A percentile compares a stretch with the other conserved stretches of the same genome.
Evolutionary conservation across 345 rosid genomes (phyloP).

Genomic region (Salix suchowensis): DNA sequence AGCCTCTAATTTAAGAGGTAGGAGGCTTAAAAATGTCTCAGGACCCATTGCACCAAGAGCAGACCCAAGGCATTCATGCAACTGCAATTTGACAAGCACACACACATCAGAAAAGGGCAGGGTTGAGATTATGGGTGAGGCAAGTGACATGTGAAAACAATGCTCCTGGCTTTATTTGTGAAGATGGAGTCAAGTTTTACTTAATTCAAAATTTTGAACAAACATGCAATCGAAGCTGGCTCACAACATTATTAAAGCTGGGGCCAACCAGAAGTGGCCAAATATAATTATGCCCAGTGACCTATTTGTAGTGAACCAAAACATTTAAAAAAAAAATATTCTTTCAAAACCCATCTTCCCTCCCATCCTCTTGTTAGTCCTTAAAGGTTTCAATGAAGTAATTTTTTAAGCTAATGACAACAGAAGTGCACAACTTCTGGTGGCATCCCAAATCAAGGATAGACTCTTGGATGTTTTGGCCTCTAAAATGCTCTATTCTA

Average conservation of each 20-base stretch:
- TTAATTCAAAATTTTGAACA: background rate
- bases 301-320: background rate
- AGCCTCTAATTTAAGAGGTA: conserved; percentile 74
- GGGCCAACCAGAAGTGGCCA: background rate
- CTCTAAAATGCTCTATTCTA: background rate
- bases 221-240: background rate
- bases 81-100: conserved; percentile 39
- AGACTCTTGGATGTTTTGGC: background rate
- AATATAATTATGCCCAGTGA: background rate
- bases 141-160: background rate
- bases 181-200: background rate
- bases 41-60: conserved; percentile 96
- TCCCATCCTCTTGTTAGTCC: background rate
- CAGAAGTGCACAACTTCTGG: background rate
- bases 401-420: background rate
- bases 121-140: background rate
- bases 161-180: background rate
- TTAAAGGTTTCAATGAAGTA: background rate
- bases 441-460: background rate
- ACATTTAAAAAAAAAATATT: background rate
- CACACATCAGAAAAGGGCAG: conserved; percentile 5
- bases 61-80: conserved; percentile 90
- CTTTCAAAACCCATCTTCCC: background rate
- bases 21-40: conserved; percentile 62
- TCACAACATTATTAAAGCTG: background rate